phyloP scores from a whole-genome alignment of 257 asterid species.

The Verbascum thapsus region DNA sequence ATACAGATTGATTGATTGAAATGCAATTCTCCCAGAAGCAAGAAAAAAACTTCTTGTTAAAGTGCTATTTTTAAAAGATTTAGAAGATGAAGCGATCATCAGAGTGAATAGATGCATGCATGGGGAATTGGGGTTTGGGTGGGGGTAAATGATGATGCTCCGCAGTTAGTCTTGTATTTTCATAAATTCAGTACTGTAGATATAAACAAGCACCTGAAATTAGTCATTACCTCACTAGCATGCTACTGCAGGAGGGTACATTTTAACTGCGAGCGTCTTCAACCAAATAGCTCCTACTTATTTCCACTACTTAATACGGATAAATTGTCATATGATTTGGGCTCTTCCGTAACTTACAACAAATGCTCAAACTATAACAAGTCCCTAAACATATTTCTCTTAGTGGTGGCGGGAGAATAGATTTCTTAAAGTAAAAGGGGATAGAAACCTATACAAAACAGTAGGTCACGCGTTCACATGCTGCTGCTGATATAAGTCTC shows the following conservation, averaged over 20 bases:
- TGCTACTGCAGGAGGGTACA: not conserved
- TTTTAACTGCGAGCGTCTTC: not conserved
- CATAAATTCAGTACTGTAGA: not conserved
- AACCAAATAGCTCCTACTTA: not conserved
- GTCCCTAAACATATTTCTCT: not conserved
- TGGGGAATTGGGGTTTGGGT: too few species aligned
- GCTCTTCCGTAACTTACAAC: not conserved
- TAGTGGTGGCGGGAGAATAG: not conserved
- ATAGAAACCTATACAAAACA: not conserved
- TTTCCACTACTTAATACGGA: not conserved
- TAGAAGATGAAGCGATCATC: slow-evolving; percentile 8
- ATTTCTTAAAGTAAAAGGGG: not conserved
- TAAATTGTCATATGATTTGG: not conserved
- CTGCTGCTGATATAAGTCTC: not conserved
- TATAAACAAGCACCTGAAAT: not conserved
- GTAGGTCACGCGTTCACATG: not conserved
- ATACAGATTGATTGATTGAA: not conserved
- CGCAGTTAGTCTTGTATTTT: not conserved
- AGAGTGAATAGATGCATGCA: not conserved
- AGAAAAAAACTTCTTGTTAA: slow-evolving; percentile 3
- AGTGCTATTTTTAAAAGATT: not conserved
- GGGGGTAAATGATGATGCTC: not conserved
- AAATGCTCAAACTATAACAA: not conserved
- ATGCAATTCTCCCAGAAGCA: not conserved
- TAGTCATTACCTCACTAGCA: not conserved